Evolutionary conservation across 176 grass and related monocot genomes (phyloP), one percentile per base, ranked within the genome.

Genomic region (Raddia guianensis): DNA sequence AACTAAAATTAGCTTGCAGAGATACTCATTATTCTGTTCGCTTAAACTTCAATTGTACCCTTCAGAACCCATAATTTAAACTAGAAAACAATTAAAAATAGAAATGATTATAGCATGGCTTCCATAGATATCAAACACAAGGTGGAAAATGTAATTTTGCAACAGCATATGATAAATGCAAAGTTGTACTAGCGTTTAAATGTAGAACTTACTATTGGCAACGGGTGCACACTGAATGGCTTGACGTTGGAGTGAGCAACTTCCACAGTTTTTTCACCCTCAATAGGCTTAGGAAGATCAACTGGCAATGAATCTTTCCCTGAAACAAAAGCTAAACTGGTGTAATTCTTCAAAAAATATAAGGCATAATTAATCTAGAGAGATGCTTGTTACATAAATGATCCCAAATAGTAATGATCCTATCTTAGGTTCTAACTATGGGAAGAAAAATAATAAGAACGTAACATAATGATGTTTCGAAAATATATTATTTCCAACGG

Each of bases 301-400:
- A 97, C 80, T 70, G 83, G 86, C 43, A 93, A 87, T 66, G 91
- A 90, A 83, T 83, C 72, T 89, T 85, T 94, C 65, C 90, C 95
- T 98, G 88, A 73, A 92, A 98, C 14, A 83, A 80, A 82, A 79
- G 42, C 9, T 89, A 64, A 85, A 83, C 5, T 57, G 49, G 69
- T 37, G 19, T 64, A 49, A 77, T 18, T 53, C n/a, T 76, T 50
- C 37, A 72, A 58, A 83, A 68, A 2, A 76, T 44, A 50, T 35
- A 35, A 78, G 6, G 9, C 48, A 80, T 63, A 63, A 55, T 48
- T 79, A 64, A 44, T 63, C 60, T 16, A 49, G 80, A 58, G 70
- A 57, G 8, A 34, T 54, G 9, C 6, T 7, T 59, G 60, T 32
- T 78, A 66, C 44, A 13, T 55, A 72, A 66, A 80, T 75, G 49